These are phyloP conservation scores for Chalciporus sp. DNA, from an alignment of 1,284 basidiomycete genomes.

Conservation along the genomic window DNA sequence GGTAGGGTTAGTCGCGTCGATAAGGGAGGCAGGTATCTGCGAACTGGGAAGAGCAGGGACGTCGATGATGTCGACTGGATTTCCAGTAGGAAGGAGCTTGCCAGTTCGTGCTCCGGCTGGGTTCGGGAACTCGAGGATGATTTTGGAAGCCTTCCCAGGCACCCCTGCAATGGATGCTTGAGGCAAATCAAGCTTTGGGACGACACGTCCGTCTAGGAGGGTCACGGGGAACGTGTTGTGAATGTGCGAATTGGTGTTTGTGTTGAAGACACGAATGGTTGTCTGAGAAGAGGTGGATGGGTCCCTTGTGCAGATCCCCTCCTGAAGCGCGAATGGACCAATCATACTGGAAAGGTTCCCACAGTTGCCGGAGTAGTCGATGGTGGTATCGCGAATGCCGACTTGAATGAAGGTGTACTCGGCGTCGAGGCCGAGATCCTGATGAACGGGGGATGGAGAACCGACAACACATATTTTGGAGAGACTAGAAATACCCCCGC, in stretches of 20 bases:
- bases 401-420: conserved; percentile 70
- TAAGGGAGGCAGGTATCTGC: conserved; percentile 49
- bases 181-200: conserved; percentile 50
- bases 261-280: conserved; percentile 63
- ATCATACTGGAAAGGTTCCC: conserved; percentile 71
- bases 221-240: conserved; percentile 65
- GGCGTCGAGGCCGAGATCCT: conserved; percentile 48
- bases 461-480: conserved; percentile 81
- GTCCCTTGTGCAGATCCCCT: conserved; percentile 47
- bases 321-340: conserved; percentile 67
- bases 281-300: not conserved
- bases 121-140: conserved; percentile 65
- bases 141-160: conserved; percentile 61
- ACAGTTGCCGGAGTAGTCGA: conserved; percentile 72
- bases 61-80: conserved; percentile 46
- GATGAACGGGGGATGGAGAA: conserved; percentile 42
- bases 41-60: conserved; percentile 28
- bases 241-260: conserved; percentile 68
- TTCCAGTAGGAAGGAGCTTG: conserved; percentile 65
- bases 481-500: conserved; percentile 77
- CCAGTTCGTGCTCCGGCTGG: conserved; percentile 74
- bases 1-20: conserved; percentile 77
- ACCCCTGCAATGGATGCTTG: conserved; percentile 67
- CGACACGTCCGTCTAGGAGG: conserved; percentile 21
- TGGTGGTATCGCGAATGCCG: conserved; percentile 54